Percentiles rank a stretch among this genome's conserved stretches.
Evolutionary conservation across 805 yeast species (phyloP).

Genomic region (Ogataea nonfermentans): DNA sequence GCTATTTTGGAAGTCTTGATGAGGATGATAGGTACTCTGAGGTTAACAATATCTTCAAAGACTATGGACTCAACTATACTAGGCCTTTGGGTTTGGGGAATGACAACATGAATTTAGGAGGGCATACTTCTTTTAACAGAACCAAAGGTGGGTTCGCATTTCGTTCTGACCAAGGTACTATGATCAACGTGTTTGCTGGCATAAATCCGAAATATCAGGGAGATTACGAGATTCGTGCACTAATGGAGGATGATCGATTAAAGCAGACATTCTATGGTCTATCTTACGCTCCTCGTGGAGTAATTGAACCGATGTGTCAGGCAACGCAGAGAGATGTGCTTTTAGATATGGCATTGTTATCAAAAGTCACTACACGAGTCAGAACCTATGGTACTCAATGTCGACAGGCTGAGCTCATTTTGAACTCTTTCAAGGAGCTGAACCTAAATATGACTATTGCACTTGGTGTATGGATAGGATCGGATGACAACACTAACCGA

Average conservation of each 20-base stretch:
- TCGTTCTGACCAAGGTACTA: background rate
- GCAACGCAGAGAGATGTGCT: constrained; percentile 45
- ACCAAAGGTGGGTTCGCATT: background rate
- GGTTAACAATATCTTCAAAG: constrained; percentile 11
- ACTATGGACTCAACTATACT: constrained; percentile 1
- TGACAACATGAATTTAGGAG: background rate
- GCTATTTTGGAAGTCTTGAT: constrained; percentile 13
- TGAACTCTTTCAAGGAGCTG: constrained; percentile 51
- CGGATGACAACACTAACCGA: constrained; percentile 42
- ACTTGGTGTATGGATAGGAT: constrained; percentile 63
- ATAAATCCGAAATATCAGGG: constrained; percentile 34
- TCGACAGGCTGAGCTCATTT: constrained; percentile 48
- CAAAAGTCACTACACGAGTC: constrained; percentile 57
- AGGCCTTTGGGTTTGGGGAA: background rate
- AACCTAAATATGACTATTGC: constrained; percentile 55
- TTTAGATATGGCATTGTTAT: constrained; percentile 54
- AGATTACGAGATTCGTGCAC: constrained; percentile 35
- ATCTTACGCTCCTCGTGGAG: constrained; percentile 57
- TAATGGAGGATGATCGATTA: constrained; percentile 38
- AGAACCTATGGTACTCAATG: constrained; percentile 64
- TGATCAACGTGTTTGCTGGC: constrained; percentile 29
- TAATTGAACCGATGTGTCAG: constrained; percentile 53
- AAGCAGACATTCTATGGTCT: constrained; percentile 51
- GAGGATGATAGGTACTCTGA: constrained; percentile 10
- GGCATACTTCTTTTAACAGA: background rate